Conservation (phyloP, 768 basidiomycete species). For the Pleurotus tuoliensis region DNA sequence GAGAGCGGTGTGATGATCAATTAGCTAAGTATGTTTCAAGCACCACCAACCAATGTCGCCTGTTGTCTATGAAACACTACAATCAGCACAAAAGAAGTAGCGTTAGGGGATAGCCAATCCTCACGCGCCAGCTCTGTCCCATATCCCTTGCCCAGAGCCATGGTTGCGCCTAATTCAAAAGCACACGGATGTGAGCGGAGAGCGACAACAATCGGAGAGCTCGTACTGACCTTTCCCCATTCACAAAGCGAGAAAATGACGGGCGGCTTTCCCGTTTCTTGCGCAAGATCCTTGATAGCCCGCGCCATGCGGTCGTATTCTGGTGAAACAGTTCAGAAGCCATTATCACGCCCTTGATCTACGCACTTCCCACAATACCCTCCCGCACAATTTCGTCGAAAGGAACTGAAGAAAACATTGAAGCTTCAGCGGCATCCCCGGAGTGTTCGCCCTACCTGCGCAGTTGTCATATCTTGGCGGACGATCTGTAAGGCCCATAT, state of each 20-base stretch:
- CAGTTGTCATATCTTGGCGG: constrained; percentile 55
- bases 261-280: constrained; percentile 46
- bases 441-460: constrained; percentile 32
- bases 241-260: constrained; percentile 61
- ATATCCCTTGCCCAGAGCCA: constrained; percentile 39
- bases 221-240: constrained; percentile 55
- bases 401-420: constrained; percentile 33
- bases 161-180: constrained; percentile 42
- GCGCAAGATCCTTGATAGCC: constrained; percentile 48
- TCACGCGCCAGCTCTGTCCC: constrained; percentile 67
- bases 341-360: not conserved
- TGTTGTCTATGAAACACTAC: constrained; percentile 36
- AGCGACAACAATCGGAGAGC: too few species aligned
- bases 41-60: constrained; percentile 9
- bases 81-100: not conserved
- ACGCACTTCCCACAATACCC: constrained; percentile 53
- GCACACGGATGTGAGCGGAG: not conserved
- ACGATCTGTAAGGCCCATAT: not conserved
- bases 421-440: not conserved
- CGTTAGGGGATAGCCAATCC: constrained; percentile 9
- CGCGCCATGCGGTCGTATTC: constrained; percentile 60
- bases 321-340: constrained; percentile 16
- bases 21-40: not conserved
- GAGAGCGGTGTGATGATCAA: not conserved
- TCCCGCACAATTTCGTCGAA: constrained; percentile 52